Conservation (phyloP, 768 basidiomycete genomes). For the Naganishia kalamii region DNA sequence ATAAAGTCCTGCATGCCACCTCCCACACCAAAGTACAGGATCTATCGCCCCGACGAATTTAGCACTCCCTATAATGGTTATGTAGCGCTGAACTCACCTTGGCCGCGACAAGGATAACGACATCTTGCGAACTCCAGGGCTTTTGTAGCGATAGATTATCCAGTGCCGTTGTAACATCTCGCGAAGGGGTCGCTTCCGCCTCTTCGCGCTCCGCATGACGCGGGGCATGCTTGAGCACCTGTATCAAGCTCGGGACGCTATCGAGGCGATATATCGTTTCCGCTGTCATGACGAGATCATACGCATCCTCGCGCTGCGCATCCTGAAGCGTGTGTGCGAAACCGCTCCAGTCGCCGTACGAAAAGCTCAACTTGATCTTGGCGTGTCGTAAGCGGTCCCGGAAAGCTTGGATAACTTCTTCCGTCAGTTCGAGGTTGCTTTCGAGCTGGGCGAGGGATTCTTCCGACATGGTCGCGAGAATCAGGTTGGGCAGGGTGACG, state of each 20-base stretch:
- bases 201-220: neutral
- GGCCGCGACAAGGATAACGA: constrained; percentile 63
- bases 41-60: constrained; percentile 16
- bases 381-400: constrained; percentile 54
- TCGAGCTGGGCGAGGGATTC: constrained; percentile 28
- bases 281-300: constrained; percentile 74
- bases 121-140: constrained; percentile 20
- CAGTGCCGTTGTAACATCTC: constrained; percentile 12
- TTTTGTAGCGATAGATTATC: constrained; percentile 25
- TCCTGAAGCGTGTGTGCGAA: constrained; percentile 27
- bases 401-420: constrained; percentile 63
- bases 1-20: constrained; percentile 75
- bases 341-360: constrained; percentile 68
- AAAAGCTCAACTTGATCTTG: constrained; percentile 64
- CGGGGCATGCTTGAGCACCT: constrained; percentile 26
- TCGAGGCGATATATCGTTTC: constrained; percentile 83
- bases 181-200: neutral
- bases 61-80: neutral
- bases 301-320: constrained; percentile 42
- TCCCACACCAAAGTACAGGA: constrained; percentile 91
- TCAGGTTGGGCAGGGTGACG: constrained; percentile 48
- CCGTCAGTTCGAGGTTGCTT: constrained; percentile 54
- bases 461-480: constrained; percentile 40
- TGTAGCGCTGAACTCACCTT: constrained; percentile 51
- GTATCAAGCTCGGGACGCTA: constrained; percentile 56